Evolutionary conservation across 306 rosid species (phyloP), one percentile per base, ranked within the genome.

Genomic region (Castanea crenata): DNA sequence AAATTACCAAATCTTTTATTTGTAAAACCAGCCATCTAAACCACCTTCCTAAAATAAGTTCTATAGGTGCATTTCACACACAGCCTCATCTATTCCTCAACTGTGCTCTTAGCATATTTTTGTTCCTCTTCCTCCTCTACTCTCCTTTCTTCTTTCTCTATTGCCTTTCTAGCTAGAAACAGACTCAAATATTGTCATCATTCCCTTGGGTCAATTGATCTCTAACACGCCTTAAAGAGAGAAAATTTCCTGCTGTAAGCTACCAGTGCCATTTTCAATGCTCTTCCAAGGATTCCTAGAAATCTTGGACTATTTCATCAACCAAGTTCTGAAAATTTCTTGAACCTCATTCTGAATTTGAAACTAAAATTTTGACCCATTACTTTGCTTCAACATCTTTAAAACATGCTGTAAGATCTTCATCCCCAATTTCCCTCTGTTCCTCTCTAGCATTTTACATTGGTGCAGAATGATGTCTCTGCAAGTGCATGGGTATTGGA

Each of bases 351-450:
- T 86, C 83, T 91, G 94, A 25, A 94, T 89, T 77, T 75, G 91
- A 76, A 64, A 82, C 54, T 88, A 92, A 65, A 79, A 85, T 83
- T 88, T 90, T 69, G 90, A 86, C 11, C 89, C 86, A 21, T 74
- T 71, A 38, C 11, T 6, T 38, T 2, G 46, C 1, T 0, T 38
- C 46, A 38, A 38, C 11, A 38, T 38, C 46, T 38, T 91, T 77
- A 87, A 89, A 73, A 86, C 89, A 77, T 92, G 94, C 38, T 85
- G 75, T 83, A 89, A 85, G 80, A 91, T 86, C 81, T 91, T 86
- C 88, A 88, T 65, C 59, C 97, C 98, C 87, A 94, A 77, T 71
- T 83, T 85, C 85, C 85, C 92, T 85, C 97, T 89, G 59, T 91
- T 92, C 89, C 98, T 87, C 79, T 84, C 93, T 10, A 58, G 15